These are phyloP conservation scores for Aspergillus sp. DNA, from an alignment of 2,329 filamentous ascomycete species.

Conservation along the genomic window DNA sequence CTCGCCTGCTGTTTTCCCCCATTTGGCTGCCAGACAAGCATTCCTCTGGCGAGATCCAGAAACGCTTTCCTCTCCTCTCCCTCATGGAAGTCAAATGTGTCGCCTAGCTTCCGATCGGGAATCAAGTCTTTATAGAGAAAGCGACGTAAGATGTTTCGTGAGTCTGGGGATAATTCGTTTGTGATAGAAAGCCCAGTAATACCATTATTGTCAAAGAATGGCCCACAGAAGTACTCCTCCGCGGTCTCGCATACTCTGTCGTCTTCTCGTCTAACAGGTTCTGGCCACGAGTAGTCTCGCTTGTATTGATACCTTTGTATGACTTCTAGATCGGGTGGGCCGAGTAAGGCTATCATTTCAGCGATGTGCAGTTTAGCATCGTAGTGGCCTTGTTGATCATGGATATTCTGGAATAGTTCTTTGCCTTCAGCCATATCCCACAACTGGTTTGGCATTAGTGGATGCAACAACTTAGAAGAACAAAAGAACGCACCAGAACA, in stretches of 20 bases:
- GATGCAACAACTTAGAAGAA: constrained; percentile 10
- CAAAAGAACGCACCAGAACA: constrained; percentile 25
- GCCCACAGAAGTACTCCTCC: constrained; percentile 31
- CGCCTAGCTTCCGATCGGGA: constrained; percentile 23
- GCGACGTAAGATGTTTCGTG: constrained; percentile 21
- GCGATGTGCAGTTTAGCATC: constrained; percentile 35
- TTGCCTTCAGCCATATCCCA: constrained; percentile 36
- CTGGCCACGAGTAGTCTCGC: constrained; percentile 24
- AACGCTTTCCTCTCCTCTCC: constrained; percentile 26
- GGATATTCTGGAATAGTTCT: constrained; percentile 33
- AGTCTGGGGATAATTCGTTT: constrained; percentile 13
- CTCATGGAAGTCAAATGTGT: constrained; percentile 22
- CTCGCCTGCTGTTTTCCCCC: constrained; percentile 25
- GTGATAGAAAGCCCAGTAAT: constrained; percentile 11
- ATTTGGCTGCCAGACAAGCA: constrained; percentile 28
- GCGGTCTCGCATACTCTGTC: constrained; percentile 25
- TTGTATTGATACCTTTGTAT: constrained; percentile 29
- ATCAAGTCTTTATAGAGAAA: constrained; percentile 31
- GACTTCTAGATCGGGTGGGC: constrained; percentile 32
- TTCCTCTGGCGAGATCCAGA: constrained; percentile 24
- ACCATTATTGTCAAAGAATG: constrained; percentile 32
- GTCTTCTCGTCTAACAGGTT: constrained; percentile 23
- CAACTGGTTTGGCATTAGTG: constrained; percentile 22
- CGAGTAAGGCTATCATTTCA: constrained; percentile 40
- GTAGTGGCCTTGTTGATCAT: constrained; percentile 31